Evolutionary conservation across 163 green algal species (phyloP), one percentile per base, ranked within the genome.

Genomic region (Volvox carteri): DNA sequence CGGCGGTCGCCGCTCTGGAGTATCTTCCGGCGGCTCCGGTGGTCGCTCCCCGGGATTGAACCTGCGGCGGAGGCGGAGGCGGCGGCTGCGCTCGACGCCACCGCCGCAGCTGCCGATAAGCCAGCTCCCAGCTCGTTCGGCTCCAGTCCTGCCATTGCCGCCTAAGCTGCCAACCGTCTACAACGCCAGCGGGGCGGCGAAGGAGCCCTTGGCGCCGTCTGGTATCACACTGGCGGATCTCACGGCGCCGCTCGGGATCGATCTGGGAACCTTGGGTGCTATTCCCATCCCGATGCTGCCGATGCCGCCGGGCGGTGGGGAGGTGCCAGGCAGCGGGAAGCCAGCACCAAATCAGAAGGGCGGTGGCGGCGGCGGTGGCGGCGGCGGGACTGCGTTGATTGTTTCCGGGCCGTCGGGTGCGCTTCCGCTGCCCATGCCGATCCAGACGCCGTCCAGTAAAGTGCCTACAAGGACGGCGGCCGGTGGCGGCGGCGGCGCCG

Each of bases 161-260:
- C 65, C 65, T 7, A 16, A 48, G 65, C 65, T 48, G 65, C 65
- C 30, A 30, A 48, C n/a, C 30, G 33, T 28, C 30, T 11, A 14
- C 3, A 75, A 75, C 23, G 30, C 7, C 33, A 75, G 65, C 65
- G 46, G 19, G 19, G n/a, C 62, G 23, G 4, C 3, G 70, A 52
- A 85, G 52, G 11, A 46, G 37, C 44, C 50, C 4, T 4, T 56
- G 35, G 23, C 52, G 33, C 77, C 50, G 1, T 28, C 77, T 3
- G 77, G 50, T 11, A 54, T 85, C 54, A 85, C 52, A 21, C 52
- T 85, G 52, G 62, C 77, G 23, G 77, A 85, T 37, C 72, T 85
- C 23, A 56, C 37, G 52, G 77, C 44, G 11, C 77, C 77, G 21
- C 52, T 85, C 2, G 77, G 77, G 35, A 73, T 85, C 52, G 77